Conservation (phyloP, 192 early-diverging fungal species). For the Coemansia sp. region DNA sequence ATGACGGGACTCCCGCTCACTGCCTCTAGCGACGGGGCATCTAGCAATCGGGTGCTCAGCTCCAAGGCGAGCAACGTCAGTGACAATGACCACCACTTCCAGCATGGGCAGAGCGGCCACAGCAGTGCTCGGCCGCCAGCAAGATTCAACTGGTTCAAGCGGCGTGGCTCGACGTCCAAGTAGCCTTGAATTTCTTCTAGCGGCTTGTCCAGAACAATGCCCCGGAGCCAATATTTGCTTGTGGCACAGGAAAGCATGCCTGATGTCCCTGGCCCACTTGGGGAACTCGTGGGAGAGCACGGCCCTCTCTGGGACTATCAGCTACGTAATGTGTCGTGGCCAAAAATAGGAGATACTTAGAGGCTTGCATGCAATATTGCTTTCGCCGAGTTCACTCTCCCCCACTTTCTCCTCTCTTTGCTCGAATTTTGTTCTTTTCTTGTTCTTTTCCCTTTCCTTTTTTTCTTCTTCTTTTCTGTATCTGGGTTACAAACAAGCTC, state of each 20-base stretch:
- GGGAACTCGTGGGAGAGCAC: neutral
- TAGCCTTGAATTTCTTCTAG: neutral
- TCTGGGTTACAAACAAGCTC: neutral
- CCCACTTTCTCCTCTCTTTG: neutral
- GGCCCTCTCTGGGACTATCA: neutral
- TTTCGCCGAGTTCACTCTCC: neutral
- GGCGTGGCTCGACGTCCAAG: slow-evolving; percentile 56
- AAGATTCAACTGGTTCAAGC: slow-evolving; percentile 58
- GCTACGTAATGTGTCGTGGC: slow-evolving; percentile 1
- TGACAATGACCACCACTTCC: slow-evolving; percentile 27
- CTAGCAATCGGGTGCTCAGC: slow-evolving; percentile 20
- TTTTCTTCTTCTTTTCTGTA: neutral
- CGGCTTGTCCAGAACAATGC: neutral
- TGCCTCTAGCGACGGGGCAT: slow-evolving; percentile 6
- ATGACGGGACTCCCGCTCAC: slow-evolving; percentile 10
- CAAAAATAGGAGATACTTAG: neutral
- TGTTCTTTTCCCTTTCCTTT: neutral
- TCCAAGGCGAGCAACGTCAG: slow-evolving; percentile 49
- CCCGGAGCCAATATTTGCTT: neutral
- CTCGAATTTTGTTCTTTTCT: neutral
- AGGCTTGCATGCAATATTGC: neutral
- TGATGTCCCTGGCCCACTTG: neutral
- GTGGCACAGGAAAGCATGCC: slow-evolving; percentile 2
- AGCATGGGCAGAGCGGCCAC: slow-evolving; percentile 8
- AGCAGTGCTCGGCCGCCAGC: slow-evolving; percentile 32